phyloP scores from a whole-genome alignment of 73 alveolate species.

The Blepharisma japonicum region DNA sequence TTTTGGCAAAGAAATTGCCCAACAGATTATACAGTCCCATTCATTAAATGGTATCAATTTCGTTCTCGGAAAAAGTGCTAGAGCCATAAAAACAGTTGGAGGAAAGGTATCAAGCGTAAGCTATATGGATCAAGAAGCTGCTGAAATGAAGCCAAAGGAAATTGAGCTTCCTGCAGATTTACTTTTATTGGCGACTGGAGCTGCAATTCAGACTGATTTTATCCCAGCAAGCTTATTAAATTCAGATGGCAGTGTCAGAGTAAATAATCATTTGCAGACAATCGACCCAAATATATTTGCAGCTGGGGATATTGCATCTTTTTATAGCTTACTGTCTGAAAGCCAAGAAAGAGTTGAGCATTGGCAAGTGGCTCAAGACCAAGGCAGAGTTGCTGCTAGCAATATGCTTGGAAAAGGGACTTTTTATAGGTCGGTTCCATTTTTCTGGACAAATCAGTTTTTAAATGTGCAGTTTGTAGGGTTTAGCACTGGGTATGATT shows the following conservation, averaged over 20 bases:
- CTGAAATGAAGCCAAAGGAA: slow-evolving; percentile 42
- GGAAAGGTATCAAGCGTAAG: slow-evolving; percentile 57
- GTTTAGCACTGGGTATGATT: slow-evolving; percentile 11
- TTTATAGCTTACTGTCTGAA: slow-evolving; percentile 71
- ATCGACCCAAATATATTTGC: slow-evolving; percentile 70
- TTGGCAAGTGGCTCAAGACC: slow-evolving; percentile 68
- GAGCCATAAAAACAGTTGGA: slow-evolving; percentile 47
- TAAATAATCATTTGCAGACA: slow-evolving; percentile 71
- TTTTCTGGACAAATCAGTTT: slow-evolving; percentile 76
- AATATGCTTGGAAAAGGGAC: slow-evolving; percentile 75
- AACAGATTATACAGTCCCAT: slow-evolving; percentile 43
- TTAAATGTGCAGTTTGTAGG: slow-evolving; percentile 30
- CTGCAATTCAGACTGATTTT: slow-evolving; percentile 56
- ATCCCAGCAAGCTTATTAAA: slow-evolving; percentile 45
- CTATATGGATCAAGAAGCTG: neutral
- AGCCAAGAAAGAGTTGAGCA: slow-evolving; percentile 78
- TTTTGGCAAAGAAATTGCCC: slow-evolving; percentile 75
- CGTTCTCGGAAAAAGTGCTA: slow-evolving; percentile 37
- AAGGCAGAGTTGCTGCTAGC: slow-evolving; percentile 76
- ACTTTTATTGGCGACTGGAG: slow-evolving; percentile 84
- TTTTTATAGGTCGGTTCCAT: slow-evolving; percentile 75
- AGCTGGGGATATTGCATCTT: slow-evolving; percentile 87
- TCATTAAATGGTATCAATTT: slow-evolving; percentile 66
- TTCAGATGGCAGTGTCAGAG: slow-evolving; percentile 59
- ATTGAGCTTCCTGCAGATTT: slow-evolving; percentile 67